These are phyloP conservation scores for Plenodomus tracheiphilus DNA, from an alignment of 2,329 filamentous ascomycete genomes.

Conservation along the genomic window DNA sequence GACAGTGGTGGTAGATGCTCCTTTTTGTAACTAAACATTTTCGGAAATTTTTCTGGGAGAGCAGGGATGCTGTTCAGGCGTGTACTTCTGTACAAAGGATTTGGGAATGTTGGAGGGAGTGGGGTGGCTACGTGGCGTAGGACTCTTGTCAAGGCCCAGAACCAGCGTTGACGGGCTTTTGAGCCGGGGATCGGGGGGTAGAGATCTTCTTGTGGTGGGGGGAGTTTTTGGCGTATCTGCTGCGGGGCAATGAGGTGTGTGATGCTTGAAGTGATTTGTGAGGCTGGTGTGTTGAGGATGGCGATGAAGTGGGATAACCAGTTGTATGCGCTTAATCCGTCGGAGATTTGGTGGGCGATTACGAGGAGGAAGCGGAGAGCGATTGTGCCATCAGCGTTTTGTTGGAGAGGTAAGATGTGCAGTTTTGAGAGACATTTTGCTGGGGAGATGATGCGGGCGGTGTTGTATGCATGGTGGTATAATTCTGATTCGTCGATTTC, in stretches of 20 bases:
- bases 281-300: constrained; percentile 22
- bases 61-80: constrained; percentile 17
- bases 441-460: constrained; percentile 45
- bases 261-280: constrained; percentile 11
- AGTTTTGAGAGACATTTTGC: constrained; percentile 42
- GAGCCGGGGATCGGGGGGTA: constrained; percentile 48
- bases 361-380: constrained; percentile 45
- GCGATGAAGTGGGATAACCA: constrained; percentile 48
- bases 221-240: constrained; percentile 37
- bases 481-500: constrained; percentile 43
- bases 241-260: not conserved
- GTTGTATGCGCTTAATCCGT: constrained; percentile 48
- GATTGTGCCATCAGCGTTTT: constrained; percentile 25
- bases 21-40: constrained; percentile 45
- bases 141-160: constrained; percentile 52
- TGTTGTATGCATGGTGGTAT: constrained; percentile 49
- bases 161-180: constrained; percentile 49
- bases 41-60: constrained; percentile 37
- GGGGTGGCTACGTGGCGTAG: constrained; percentile 48
- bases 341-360: constrained; percentile 51
- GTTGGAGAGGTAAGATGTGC: constrained; percentile 43
- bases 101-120: constrained; percentile 46
- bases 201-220: constrained; percentile 52
- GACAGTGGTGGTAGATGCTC: constrained; percentile 42
- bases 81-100: constrained; percentile 43